A percentile compares a stretch with the other conserved stretches of the same genome.
Evolutionary conservation across 176 grass and related monocot genomes (phyloP).

Genomic region (Leersia perrieri): DNA sequence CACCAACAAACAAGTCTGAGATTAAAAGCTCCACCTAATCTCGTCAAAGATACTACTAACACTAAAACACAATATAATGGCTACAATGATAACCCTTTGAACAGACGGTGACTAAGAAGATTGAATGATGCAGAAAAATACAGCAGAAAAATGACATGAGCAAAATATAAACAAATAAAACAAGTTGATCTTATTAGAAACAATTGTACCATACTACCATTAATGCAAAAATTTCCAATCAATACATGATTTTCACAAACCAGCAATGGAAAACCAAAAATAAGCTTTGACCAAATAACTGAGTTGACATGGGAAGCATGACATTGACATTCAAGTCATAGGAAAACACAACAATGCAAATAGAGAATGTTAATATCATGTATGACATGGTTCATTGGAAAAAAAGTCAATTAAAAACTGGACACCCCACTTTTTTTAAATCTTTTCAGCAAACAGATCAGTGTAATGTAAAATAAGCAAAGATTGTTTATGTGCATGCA

Average conservation of each 20-base stretch:
- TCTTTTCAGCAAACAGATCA: not conserved
- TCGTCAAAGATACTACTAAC: not conserved
- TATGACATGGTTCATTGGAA: not conserved
- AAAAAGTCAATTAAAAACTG: not conserved
- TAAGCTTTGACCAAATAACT: not conserved
- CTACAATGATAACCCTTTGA: not conserved
- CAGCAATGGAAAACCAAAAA: not conserved
- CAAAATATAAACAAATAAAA: not conserved
- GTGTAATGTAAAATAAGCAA: not conserved
- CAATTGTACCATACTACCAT: not conserved
- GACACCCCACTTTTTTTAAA: not conserved
- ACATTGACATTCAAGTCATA: not conserved
- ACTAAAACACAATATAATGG: not conserved
- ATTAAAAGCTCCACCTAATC: conserved; percentile 9
- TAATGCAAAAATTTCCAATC: not conserved
- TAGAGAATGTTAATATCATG: not conserved
- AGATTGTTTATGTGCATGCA: not conserved
- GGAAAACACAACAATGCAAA: not conserved
- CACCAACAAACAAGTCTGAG: conserved; percentile 8
- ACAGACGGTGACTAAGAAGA: not conserved
- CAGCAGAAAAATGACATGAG: not conserved
- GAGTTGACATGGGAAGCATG: not conserved
- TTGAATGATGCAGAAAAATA: not conserved
- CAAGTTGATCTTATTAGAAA: not conserved
- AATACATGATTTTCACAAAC: conserved; percentile 19